A percentile compares a stretch with the other conserved stretches of the same genome.
phyloP scores from a whole-genome alignment of 176 grass and related monocot species.

The Triticum monococcum region DNA sequence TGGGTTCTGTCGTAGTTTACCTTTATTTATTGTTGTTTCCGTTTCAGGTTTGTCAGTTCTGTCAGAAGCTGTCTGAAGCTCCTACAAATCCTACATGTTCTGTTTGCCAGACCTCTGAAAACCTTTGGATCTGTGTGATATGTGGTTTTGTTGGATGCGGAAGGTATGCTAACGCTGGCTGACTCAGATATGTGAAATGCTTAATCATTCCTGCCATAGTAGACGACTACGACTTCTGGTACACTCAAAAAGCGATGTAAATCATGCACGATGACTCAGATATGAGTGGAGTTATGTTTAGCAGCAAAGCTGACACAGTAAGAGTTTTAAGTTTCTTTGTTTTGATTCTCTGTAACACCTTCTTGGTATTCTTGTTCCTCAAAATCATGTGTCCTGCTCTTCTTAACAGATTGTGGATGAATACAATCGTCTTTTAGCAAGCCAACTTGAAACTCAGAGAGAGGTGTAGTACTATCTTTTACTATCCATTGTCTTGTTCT shows the following conservation, averaged over 20 bases:
- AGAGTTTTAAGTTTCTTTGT: conserved; percentile 20
- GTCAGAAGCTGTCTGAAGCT: conserved; percentile 74
- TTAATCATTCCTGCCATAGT: too few species aligned
- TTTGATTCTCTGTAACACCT: conserved; percentile 9
- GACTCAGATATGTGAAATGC: too few species aligned
- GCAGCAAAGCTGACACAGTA: conserved; percentile 77
- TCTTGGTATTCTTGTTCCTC: conserved; percentile 16
- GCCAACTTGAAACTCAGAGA: conserved; percentile 84
- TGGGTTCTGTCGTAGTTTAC: not conserved
- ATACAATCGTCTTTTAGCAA: conserved; percentile 78
- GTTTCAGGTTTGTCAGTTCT: conserved; percentile 92
- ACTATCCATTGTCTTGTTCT: not conserved
- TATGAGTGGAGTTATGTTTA: conserved; percentile 64
- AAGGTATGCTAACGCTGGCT: conserved; percentile 50
- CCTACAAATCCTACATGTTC: conserved; percentile 90
- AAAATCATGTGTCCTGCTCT: conserved; percentile 9
- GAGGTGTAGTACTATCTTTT: conserved; percentile 51
- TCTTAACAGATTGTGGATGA: conserved; percentile 84
- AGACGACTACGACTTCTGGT: too few species aligned
- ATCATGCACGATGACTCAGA: conserved; percentile 60
- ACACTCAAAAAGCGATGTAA: conserved; percentile 78
- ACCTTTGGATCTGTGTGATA: conserved; percentile 97
- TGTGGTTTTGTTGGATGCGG: conserved; percentile 99
- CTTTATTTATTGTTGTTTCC: conserved; percentile 3
- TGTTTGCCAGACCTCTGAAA: conserved; percentile 79